Conservation (phyloP, 495 filamentous ascomycete genomes). For the Penicillium robsamsonii region DNA sequence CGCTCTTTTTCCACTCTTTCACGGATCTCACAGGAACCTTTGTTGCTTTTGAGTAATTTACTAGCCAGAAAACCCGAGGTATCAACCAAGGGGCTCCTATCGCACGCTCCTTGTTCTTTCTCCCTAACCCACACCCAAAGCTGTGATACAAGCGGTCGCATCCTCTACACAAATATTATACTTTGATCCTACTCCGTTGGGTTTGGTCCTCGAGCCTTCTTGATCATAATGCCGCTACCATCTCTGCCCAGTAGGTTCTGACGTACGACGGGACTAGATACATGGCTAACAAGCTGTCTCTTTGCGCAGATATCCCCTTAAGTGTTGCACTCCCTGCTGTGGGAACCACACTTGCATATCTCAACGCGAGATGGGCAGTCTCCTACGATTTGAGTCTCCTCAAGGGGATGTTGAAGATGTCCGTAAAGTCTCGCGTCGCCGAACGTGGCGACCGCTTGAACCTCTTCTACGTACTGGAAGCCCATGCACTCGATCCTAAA, state of each 20-base stretch:
- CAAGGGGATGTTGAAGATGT: conserved; percentile 42
- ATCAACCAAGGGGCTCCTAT: background rate
- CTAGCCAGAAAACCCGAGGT: background rate
- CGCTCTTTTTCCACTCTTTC: background rate
- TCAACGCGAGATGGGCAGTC: conserved; percentile 71
- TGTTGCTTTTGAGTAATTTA: background rate
- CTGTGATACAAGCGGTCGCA: background rate
- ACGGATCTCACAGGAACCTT: background rate
- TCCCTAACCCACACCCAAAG: background rate
- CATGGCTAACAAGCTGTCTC: background rate
- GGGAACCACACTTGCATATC: conserved; percentile 69
- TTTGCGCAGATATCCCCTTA: conserved; percentile 35
- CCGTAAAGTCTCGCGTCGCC: conserved; percentile 38
- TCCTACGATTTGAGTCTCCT: conserved; percentile 64
- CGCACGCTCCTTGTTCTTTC: background rate
- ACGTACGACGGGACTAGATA: background rate
- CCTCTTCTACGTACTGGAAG: conserved; percentile 78
- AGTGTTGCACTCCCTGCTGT: conserved; percentile 62
- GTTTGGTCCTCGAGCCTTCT: background rate
- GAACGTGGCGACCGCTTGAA: conserved; percentile 62
- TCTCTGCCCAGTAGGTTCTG: conserved; percentile 14
- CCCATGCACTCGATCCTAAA: conserved; percentile 56
- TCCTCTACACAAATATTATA: background rate
- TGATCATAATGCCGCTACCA: conserved; percentile 11
- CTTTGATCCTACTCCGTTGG: background rate